Evolutionary conservation across 1,284 basidiomycete genomes (phyloP), one percentile per base, ranked within the genome.

Genomic region (Sphaerobolus stellatus): DNA sequence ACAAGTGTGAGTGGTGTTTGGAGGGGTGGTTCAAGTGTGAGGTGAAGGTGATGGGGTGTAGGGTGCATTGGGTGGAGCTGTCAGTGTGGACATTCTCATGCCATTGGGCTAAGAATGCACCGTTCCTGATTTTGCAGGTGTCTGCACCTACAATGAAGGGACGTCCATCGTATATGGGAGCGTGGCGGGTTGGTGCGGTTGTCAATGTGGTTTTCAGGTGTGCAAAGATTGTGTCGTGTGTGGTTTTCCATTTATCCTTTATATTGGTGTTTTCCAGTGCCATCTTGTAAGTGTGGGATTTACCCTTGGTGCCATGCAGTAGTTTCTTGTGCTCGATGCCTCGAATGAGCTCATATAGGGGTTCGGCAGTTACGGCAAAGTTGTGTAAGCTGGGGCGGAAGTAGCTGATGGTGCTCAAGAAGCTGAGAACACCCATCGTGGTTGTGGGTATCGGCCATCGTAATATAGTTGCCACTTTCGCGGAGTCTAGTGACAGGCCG

Each of bases 191-290:
- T 7, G 36, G 36, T 5, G 36, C 36, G 7, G 36, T n/a, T 5
- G 36, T 38, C 7, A 38, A 7, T 4, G 36, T n/a, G 3, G 36
- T 7, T 38, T 38, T 38, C 36, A 38, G 36, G 5, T n/a, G 7
- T 16, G 36, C 36, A 7, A 38, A 38, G 7, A 22, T 22, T 38
- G 36, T n/a, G n/a, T 38, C n/a, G 4, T n/a, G 36, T 3, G 7
- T 22, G 4, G 36, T 16, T 7, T 16, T 38, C 36, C 36, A 38
- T 38, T 5, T 3, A 38, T 38, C 3, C n/a, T 16, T n/a, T 38
- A 53, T 59, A 8, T 48, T 55, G 16, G 59, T 57, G 7, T 16
- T 3, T 11, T 14, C 3, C 24, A 51, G 38, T 3, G 28, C 20
- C 0, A 52, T 31, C 28, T 55, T 7, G 8, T 2, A 33, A 28